Evolutionary conservation across 495 filamentous ascomycete species (phyloP).

Genomic region (Penicillium paxilli): DNA sequence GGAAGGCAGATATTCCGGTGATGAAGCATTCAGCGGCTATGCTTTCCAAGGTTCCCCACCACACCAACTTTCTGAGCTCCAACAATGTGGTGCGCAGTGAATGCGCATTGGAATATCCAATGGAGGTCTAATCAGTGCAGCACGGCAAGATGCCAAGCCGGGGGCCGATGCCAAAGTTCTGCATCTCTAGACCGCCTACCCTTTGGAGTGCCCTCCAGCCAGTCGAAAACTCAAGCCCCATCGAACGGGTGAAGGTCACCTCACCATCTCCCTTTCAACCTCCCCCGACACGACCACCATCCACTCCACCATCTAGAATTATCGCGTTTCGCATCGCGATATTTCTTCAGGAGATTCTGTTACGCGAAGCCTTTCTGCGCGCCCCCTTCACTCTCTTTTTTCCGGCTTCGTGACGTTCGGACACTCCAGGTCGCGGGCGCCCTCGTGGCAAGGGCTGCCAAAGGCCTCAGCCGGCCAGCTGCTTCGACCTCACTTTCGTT

Average conservation of each 20-base stretch:
- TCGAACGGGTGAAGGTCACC: conserved; percentile 41
- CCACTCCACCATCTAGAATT: conserved; percentile 32
- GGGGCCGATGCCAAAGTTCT: conserved; percentile 13
- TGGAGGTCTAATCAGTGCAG: too few relatives aligned
- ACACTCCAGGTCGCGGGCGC: conserved; percentile 48
- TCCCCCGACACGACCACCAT: conserved; percentile 34
- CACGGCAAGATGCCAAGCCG: background rate
- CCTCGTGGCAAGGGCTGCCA: conserved; percentile 57
- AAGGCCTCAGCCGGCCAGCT: conserved; percentile 51
- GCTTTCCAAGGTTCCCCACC: conserved; percentile 1
- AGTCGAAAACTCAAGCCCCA: conserved; percentile 48
- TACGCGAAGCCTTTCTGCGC: conserved; percentile 27
- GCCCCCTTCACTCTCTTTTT: conserved; percentile 29
- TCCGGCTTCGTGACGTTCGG: conserved; percentile 41
- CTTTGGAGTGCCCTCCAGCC: background rate
- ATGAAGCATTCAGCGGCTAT: conserved; percentile 32
- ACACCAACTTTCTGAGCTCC: background rate
- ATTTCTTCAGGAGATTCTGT: conserved; percentile 24
- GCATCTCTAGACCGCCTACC: background rate
- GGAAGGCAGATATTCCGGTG: conserved; percentile 26
- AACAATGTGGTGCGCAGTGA: background rate
- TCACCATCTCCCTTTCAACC: conserved; percentile 46
- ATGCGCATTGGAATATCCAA: too few relatives aligned
- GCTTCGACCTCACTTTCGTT: conserved; percentile 36
- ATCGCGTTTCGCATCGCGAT: conserved; percentile 50